These are phyloP conservation scores for Epichloe bromicola DNA, from an alignment of 2,329 filamentous ascomycete genomes.

Conservation along the genomic window DNA sequence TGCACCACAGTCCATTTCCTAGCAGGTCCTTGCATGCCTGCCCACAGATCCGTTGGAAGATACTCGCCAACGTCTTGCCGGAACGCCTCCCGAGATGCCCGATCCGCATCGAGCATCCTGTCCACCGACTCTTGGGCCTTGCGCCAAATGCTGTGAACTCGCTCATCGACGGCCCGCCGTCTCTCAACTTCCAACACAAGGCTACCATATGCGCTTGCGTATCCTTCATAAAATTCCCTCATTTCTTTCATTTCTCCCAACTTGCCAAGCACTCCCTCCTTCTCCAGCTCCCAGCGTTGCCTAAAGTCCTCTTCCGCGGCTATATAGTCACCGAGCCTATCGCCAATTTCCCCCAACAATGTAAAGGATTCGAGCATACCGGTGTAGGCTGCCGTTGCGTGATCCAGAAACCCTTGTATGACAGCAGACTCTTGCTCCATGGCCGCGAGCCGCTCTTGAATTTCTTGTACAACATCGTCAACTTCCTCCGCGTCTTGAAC, in stretches of 20 bases:
- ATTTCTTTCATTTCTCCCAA: conserved; percentile 68
- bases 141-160: conserved; percentile 59
- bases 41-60: conserved; percentile 80
- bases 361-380: conserved; percentile 50
- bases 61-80: conserved; percentile 73
- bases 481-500: conserved; percentile 56
- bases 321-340: conserved; percentile 51
- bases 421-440: conserved; percentile 61
- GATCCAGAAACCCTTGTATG: conserved; percentile 50
- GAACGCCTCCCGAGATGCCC: conserved; percentile 62
- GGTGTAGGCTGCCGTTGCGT: conserved; percentile 33
- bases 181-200: conserved; percentile 75
- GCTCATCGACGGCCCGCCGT: conserved; percentile 57
- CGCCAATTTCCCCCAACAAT: conserved; percentile 57
- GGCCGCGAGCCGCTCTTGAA: conserved; percentile 59
- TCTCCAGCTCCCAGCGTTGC: conserved; percentile 61
- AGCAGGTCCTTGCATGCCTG: conserved; percentile 52
- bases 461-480: conserved; percentile 53
- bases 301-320: conserved; percentile 51
- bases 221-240: conserved; percentile 74
- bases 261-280: conserved; percentile 51
- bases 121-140: conserved; percentile 69
- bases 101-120: conserved; percentile 60
- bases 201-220: conserved; percentile 71
- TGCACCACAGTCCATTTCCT: conserved; percentile 37